Evolutionary conservation across 306 rosid genomes (phyloP), one percentile per base, ranked within the genome.

Genomic region (Macrotyloma uniflorum): DNA sequence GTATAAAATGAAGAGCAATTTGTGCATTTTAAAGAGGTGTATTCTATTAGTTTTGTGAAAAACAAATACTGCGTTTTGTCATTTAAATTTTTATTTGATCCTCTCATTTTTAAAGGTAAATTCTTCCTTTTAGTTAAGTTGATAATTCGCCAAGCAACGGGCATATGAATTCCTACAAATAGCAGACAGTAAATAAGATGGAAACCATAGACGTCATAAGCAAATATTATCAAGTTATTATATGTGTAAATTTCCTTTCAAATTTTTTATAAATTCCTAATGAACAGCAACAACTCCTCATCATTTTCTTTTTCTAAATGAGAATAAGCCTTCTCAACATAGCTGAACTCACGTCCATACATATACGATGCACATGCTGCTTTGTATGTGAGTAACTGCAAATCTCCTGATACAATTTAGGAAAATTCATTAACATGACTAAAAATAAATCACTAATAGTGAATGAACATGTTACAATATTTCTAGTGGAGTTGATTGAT

Each of bases 321-420:
- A 66, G 64, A 74, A 77, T 33, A 57, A 74, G 85, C 91, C 72
- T 87, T 73, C 50, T 9, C 80, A 51, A 89, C 85, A 82, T 91
- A 94, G 72, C 67, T 28, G 82, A 80, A 81, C 62, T 83, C 80
- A 15, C 65, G 33, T 6, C 93, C 97, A 57, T 89, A 94, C 79
- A 94, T 87, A 79, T 90, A 89, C 1, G 84, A 75, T 62, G 90
- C 96, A 70, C 91, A 85, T 14, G 95, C 91, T 38, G 97, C 96
- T 90, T 94, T 94, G 83, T 87, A 90, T 22, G 96, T 47, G 47
- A 88, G 45, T 20, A 90, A 85, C 83, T 85, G 86, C 87, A 90
- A 75, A 80, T 89, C 87, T 83, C 93, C 98, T 90, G 95, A 64
- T 23, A 42, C 78, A 67, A 82, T 22, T 55, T 7, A 28, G 23